Evolutionary conservation across 257 asterid genomes (phyloP).

Genomic region (Solanum megistacrolobum): DNA sequence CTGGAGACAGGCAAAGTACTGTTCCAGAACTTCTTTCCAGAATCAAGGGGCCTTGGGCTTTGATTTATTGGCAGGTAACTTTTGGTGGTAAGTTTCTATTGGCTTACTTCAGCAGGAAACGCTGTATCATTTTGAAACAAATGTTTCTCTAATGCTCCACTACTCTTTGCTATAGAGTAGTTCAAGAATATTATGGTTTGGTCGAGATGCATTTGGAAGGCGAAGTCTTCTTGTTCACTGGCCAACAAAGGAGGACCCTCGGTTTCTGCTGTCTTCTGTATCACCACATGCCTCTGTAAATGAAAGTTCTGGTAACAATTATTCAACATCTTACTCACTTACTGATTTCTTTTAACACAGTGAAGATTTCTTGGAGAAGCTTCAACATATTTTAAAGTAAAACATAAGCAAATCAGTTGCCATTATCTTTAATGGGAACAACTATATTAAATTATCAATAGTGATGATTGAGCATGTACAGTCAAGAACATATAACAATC

Average conservation of each 20-base stretch:
- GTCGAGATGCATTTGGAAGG: slow-evolving; percentile 96
- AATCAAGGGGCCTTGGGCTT: slow-evolving; percentile 95
- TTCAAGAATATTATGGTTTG: slow-evolving; percentile 85
- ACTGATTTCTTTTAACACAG: background rate
- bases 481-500: background rate
- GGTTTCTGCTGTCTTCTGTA: slow-evolving; percentile 79
- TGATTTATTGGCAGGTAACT: slow-evolving; percentile 97
- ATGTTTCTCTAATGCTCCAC: background rate
- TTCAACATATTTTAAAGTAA: background rate
- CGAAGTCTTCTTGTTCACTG: slow-evolving; percentile 95
- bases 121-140: background rate
- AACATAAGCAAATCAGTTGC: background rate
- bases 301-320: slow-evolving; percentile 38
- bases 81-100: slow-evolving; percentile 65
- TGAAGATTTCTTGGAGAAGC: background rate
- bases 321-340: background rate
- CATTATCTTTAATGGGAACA: background rate
- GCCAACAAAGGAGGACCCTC: slow-evolving; percentile 71
- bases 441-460: background rate
- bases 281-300: slow-evolving; percentile 46
- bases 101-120: slow-evolving; percentile 9
- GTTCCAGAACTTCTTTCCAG: slow-evolving; percentile 71
- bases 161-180: slow-evolving; percentile 42
- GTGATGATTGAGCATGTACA: background rate
- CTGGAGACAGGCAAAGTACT: slow-evolving; percentile 29